Evolutionary conservation across 139 green algal genomes (phyloP), one percentile per base, ranked within the genome.

Genomic region (Limnomonas spitsbergensis): DNA sequence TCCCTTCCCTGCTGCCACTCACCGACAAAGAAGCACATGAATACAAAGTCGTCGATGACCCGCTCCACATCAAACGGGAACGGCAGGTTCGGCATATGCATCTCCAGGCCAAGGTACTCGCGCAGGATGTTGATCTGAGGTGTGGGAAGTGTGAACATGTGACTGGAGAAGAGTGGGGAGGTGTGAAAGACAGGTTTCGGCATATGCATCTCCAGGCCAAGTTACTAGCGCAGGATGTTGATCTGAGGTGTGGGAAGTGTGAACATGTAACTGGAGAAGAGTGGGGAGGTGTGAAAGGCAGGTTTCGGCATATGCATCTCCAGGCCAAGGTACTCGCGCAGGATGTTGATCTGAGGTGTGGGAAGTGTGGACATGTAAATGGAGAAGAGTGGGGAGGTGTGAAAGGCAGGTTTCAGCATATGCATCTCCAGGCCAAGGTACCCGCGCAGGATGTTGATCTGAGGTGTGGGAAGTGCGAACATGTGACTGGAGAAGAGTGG

Each of bases 21-120:
- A 61, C n/a, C 71, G 40, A 61, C 6, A 37, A 66, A 77, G 71
- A 66, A 61, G 71, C 71, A 66, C 87, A 99, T 96, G 88, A 99
- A 98, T 32, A 99, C 94, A 81, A 94, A 97, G 82, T 97, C 93
- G 83, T 97, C 93, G 38, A 66, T 77, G 14, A 93, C 52, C 14
- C 93, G 84, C 86, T 97, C 93, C 31, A 73, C 69, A 80, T 97
- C 92, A 56, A 83, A 90, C 2, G 70, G 73, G 32, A 88, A 88
- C 32, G 79, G 76, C 61, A 85, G 74, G 40, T 70, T 61, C 0
- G 83, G 85, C 35, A 88, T 82, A 4, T 53, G 29, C 76, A 97
- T 88, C 77, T 99, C 96, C 38, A 95, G 81, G 26, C 87, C 86
- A 35, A 99, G 87, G 82, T 99, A 99, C 88, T 99, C 96, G 0